These are phyloP conservation scores for Cicer yamashitae DNA, from an alignment of 306 rosid species.

Conservation along the genomic window DNA sequence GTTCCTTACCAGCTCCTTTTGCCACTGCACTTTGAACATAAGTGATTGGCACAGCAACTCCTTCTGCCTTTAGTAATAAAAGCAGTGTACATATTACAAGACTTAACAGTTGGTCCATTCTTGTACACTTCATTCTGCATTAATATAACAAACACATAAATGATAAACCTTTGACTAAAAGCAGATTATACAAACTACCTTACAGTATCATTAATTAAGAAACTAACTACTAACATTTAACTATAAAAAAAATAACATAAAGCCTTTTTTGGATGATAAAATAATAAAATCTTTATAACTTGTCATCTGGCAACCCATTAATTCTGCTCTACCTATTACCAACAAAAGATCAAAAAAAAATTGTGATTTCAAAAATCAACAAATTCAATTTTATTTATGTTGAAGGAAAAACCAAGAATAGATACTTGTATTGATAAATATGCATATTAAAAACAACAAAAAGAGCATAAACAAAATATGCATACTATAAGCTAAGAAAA, in stretches of 20 bases:
- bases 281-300: background rate
- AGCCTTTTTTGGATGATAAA: too few species aligned
- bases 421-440: conserved; percentile 5
- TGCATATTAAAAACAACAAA: background rate
- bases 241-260: too few species aligned
- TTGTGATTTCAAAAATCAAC: conserved; percentile 2
- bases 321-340: background rate
- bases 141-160: background rate
- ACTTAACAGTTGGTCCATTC: conserved; percentile 52
- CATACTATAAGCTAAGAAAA: background rate
- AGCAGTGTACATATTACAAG: conserved; percentile 47
- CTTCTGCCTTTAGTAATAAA: conserved; percentile 59
- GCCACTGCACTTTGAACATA: conserved; percentile 70
- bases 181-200: background rate
- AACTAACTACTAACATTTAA: too few species aligned
- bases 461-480: background rate
- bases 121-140: conserved; percentile 64
- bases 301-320: background rate
- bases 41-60: conserved; percentile 72
- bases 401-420: background rate
- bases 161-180: background rate
- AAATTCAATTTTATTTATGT: background rate
- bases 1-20: conserved; percentile 89
- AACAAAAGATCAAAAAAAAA: conserved; percentile 4
- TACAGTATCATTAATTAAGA: background rate